Percentiles rank a stretch among this genome's conserved stretches.
These are phyloP conservation scores for Micromonas commoda DNA, from an alignment of 139 green algal species.

Conservation along the genomic window DNA sequence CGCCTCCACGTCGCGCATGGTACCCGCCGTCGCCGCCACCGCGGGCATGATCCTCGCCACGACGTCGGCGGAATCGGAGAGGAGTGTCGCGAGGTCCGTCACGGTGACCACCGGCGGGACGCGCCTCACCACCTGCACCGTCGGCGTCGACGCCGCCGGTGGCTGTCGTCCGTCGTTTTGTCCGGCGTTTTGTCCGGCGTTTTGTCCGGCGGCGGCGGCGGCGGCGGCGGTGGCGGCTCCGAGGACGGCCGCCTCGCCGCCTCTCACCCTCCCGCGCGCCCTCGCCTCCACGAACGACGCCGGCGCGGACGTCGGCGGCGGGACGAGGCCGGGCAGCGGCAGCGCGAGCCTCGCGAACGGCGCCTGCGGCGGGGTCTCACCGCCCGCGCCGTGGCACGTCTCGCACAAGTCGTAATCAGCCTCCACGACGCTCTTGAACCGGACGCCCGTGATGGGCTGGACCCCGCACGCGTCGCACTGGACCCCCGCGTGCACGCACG, in stretches of 20 bases:
- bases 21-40: background rate
- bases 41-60: background rate
- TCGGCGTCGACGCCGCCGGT: no score
- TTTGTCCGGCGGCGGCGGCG: background rate
- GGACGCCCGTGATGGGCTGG: background rate
- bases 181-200: background rate
- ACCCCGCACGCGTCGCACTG: conserved; percentile 19
- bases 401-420: conserved; percentile 22
- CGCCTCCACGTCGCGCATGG: background rate
- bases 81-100: background rate
- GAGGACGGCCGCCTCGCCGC: no score
- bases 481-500: conserved; percentile 16
- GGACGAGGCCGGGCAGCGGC: background rate
- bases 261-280: background rate
- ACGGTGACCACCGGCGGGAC: background rate
- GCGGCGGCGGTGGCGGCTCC: background rate
- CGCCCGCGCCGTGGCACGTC: background rate
- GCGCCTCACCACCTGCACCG: background rate
- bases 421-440: conserved; percentile 7
- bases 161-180: no score
- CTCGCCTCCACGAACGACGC: background rate
- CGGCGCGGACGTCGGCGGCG: background rate
- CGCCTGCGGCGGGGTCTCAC: background rate
- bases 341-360: background rate
- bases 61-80: background rate